These are phyloP conservation scores for Gaeumannomyces tritici DNA, from an alignment of 2,329 filamentous ascomycete genomes.

Conservation along the genomic window DNA sequence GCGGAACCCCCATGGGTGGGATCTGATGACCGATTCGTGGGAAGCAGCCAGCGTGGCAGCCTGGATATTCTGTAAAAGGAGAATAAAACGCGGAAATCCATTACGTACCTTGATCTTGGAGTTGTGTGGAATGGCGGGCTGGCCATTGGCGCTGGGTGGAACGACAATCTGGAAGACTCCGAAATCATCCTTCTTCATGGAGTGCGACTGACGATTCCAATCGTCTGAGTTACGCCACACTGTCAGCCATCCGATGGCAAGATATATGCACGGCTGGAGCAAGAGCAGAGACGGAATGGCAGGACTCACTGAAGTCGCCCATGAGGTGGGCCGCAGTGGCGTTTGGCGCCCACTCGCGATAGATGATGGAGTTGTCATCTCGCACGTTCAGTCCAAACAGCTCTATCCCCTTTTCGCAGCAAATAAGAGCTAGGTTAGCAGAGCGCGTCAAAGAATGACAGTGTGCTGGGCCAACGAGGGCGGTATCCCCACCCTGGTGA, in stretches of 20 bases:
- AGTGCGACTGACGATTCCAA: constrained; percentile 76
- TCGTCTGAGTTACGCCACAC: constrained; percentile 44
- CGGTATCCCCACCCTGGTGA: constrained; percentile 58
- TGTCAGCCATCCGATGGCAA: background rate
- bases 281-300: background rate
- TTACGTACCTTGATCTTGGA: constrained; percentile 81
- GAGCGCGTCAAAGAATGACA: constrained; percentile 4
- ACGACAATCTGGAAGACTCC: constrained; percentile 81
- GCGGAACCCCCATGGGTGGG: too few relatives aligned
- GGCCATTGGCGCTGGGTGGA: constrained; percentile 57
- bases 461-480: background rate
- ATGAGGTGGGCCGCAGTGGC: constrained; percentile 76
- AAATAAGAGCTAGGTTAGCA: background rate
- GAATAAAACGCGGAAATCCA: background rate
- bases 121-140: constrained; percentile 77
- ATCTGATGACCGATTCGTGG: too few relatives aligned
- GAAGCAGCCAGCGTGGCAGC: too few relatives aligned
- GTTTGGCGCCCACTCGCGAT: constrained; percentile 95
- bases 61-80: background rate
- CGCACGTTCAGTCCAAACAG: constrained; percentile 78
- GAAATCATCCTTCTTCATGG: constrained; percentile 78
- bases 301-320: constrained; percentile 81
- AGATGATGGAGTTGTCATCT: constrained; percentile 74
- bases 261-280: background rate
- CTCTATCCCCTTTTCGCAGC: constrained; percentile 63